These are phyloP conservation scores for Yamadazyma tumulicola DNA, from an alignment of 805 yeast genomes.

Conservation along the genomic window DNA sequence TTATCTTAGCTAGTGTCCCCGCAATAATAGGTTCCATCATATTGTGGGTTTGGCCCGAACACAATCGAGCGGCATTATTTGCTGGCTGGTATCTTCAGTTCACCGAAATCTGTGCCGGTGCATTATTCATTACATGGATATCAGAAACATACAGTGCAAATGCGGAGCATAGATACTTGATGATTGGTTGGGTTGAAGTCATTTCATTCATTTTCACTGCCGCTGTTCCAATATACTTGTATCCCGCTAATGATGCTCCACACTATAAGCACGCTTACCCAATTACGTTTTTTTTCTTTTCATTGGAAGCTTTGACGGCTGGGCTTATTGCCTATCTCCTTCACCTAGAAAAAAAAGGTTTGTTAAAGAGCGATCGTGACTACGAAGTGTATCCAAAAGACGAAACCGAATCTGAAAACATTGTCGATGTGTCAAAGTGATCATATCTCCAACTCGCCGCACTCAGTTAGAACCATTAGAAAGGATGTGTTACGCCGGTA, in stretches of 20 bases:
- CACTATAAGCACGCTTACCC: slow-evolving; percentile 29
- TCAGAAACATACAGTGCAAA: slow-evolving; percentile 8
- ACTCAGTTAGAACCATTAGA: no score
- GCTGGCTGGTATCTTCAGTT: slow-evolving; percentile 14
- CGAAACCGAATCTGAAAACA: not conserved
- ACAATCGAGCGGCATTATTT: slow-evolving; percentile 15
- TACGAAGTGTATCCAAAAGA: slow-evolving; percentile 3
- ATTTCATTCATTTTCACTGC: slow-evolving; percentile 28
- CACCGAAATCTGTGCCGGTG: slow-evolving; percentile 13
- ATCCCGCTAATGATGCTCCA: slow-evolving; percentile 32
- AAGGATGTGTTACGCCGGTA: no score
- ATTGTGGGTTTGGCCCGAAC: slow-evolving; percentile 16
- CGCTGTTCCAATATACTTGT: slow-evolving; percentile 30
- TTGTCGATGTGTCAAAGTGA: no score
- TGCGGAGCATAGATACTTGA: slow-evolving; percentile 10
- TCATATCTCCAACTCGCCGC: no score
- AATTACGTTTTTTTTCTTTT: slow-evolving; percentile 16
- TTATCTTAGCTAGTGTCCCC: slow-evolving; percentile 7
- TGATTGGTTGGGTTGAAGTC: slow-evolving; percentile 21
- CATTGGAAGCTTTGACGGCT: slow-evolving; percentile 18
- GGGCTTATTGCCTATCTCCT: slow-evolving; percentile 8
- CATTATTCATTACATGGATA: slow-evolving; percentile 10
- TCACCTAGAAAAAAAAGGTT: slow-evolving; percentile 6
- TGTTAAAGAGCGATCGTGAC: slow-evolving; percentile 4
- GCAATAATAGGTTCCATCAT: slow-evolving; percentile 14